A percentile compares a stretch with the other conserved stretches of the same genome.
phyloP scores from a whole-genome alignment of 2,329 filamentous ascomycete genomes.

The Pseudocercospora eumusae region DNA sequence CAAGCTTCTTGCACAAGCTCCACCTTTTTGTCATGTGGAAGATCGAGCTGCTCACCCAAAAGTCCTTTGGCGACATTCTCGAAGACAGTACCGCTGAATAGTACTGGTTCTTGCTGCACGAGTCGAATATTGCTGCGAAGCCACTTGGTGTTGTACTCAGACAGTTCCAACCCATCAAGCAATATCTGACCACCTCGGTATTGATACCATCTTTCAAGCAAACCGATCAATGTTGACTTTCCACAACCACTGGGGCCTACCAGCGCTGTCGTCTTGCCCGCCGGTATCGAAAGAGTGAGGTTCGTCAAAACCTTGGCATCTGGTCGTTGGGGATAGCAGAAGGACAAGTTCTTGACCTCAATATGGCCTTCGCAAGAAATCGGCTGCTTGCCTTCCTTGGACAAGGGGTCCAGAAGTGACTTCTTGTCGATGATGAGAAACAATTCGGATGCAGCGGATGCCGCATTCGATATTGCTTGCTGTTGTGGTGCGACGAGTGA shows the following conservation, averaged over 20 bases:
- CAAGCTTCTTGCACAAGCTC: conserved; percentile 41
- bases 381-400: conserved; percentile 30
- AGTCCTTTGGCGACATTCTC: conserved; percentile 44
- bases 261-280: conserved; percentile 50
- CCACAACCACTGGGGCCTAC: conserved; percentile 44
- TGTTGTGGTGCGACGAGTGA: conserved; percentile 46
- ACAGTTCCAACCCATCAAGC: conserved; percentile 39
- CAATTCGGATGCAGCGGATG: conserved; percentile 46
- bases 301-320: conserved; percentile 41
- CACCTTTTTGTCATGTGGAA: conserved; percentile 35
- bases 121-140: conserved; percentile 38
- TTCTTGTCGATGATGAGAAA: conserved; percentile 46
- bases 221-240: conserved; percentile 43
- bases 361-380: conserved; percentile 51
- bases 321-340: conserved; percentile 64
- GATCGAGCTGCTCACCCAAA: conserved; percentile 42
- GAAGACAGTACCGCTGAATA: conserved; percentile 42
- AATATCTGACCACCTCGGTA: conserved; percentile 35
- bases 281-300: conserved; percentile 42
- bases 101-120: conserved; percentile 42
- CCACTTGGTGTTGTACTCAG: conserved; percentile 38
- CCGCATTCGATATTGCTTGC: conserved; percentile 46
- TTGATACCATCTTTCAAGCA: conserved; percentile 42
- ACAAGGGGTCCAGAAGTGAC: conserved; percentile 45
- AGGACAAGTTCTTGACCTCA: conserved; percentile 64